A percentile compares a stretch with the other conserved stretches of the same genome.
Conservation (phyloP, 495 filamentous ascomycete species). For the Aspergillus avenaceus region DNA sequence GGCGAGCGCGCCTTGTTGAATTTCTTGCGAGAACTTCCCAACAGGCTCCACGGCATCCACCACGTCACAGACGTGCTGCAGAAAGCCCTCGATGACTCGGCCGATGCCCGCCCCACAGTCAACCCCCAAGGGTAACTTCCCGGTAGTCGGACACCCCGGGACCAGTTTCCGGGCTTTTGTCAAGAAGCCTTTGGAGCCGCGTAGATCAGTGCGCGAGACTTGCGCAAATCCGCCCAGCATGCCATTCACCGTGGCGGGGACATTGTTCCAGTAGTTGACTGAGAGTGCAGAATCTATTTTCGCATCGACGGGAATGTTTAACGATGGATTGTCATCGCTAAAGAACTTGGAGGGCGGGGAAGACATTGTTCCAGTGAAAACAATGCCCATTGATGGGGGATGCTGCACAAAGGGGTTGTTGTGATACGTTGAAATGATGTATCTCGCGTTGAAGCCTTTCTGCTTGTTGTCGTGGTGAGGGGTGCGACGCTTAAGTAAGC, state of each 20-base stretch:
- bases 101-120: constrained; percentile 65
- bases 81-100: constrained; percentile 54
- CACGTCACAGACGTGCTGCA: constrained; percentile 45
- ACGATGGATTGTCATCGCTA: background rate
- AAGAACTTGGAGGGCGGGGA: background rate
- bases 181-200: constrained; percentile 70
- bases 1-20: constrained; percentile 21
- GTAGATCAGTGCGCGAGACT: constrained; percentile 71
- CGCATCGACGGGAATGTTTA: constrained; percentile 17
- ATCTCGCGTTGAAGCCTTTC: too few species aligned
- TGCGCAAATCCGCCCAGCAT: constrained; percentile 80
- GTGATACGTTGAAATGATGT: too few species aligned
- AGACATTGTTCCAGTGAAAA: background rate
- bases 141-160: constrained; percentile 10
- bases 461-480: background rate
- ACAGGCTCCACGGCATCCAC: constrained; percentile 62
- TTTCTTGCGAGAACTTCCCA: constrained; percentile 43
- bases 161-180: constrained; percentile 60
- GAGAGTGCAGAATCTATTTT: constrained; percentile 35
- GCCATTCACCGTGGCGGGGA: constrained; percentile 65
- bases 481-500: background rate
- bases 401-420: background rate
- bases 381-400: background rate
- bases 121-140: constrained; percentile 38
- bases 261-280: constrained; percentile 65